Conservation (phyloP, 768 basidiomycete species). For the Leccinum uliginosum region DNA sequence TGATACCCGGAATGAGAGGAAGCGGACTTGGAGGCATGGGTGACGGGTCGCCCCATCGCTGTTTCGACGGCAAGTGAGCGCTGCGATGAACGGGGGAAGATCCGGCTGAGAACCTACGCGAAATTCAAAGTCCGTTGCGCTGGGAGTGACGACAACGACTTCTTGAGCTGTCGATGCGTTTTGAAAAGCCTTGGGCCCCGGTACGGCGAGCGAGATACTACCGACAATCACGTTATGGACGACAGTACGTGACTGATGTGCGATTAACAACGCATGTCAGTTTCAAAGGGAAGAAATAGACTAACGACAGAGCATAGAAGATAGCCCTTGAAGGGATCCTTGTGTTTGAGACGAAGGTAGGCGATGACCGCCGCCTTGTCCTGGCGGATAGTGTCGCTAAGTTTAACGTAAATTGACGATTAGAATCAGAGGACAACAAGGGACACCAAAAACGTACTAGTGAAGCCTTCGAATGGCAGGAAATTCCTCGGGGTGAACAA, state of each 20-base stretch:
- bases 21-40: conserved; percentile 55
- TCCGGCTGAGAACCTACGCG: conserved; percentile 35
- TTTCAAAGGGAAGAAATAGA: conserved; percentile 19
- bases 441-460: conserved; percentile 41
- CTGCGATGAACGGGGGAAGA: conserved; percentile 4
- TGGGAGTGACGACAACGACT: conserved; percentile 67
- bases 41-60: conserved; percentile 70
- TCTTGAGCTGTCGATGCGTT: conserved; percentile 83
- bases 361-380: conserved; percentile 79
- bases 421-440: not conserved
- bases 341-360: conserved; percentile 76
- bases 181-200: conserved; percentile 71
- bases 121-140: conserved; percentile 49
- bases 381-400: conserved; percentile 67
- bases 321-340: conserved; percentile 73
- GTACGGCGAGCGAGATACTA: conserved; percentile 73
- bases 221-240: conserved; percentile 73
- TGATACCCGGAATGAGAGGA: conserved; percentile 22
- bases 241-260: conserved; percentile 53
- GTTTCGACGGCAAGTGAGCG: conserved; percentile 9
- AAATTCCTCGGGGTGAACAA: conserved; percentile 81
- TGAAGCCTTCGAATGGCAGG: conserved; percentile 61
- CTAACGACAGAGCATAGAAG: conserved; percentile 71
- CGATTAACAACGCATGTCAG: conserved; percentile 3
- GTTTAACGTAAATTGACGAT: not conserved